phyloP scores from a whole-genome alignment of 768 basidiomycete species.

The Russula earlei region DNA sequence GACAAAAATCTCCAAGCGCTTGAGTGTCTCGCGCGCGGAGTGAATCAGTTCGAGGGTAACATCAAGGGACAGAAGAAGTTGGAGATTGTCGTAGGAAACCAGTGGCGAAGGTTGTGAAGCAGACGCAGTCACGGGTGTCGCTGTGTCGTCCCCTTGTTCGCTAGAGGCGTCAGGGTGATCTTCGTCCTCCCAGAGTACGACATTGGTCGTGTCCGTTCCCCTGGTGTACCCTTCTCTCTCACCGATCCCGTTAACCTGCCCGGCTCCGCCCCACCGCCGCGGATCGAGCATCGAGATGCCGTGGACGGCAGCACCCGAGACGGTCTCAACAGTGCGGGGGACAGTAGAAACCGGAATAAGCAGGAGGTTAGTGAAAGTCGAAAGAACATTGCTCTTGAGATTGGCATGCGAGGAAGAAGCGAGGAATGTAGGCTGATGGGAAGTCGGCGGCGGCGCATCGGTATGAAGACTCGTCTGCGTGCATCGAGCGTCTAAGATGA shows the following conservation, averaged over 20 bases:
- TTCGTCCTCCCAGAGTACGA: constrained; percentile 16
- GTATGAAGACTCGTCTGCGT: constrained; percentile 11
- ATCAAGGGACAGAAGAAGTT: constrained; percentile 87
- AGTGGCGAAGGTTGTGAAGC: constrained; percentile 22
- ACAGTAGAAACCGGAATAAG: constrained; percentile 94
- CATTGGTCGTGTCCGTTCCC: constrained; percentile 13
- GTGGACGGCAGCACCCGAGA: constrained; percentile 69
- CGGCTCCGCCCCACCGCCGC: constrained; percentile 63
- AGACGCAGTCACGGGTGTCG: constrained; percentile 17
- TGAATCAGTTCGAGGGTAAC: constrained; percentile 88
- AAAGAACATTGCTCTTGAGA: constrained; percentile 86
- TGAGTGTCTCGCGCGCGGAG: constrained; percentile 81
- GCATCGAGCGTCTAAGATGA: constrained; percentile 40
- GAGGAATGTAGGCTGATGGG: constrained; percentile 16
- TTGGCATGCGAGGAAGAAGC: constrained; percentile 55
- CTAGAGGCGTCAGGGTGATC: constrained; percentile 6
- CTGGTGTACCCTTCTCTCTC: constrained; percentile 13
- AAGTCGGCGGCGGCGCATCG: not conserved
- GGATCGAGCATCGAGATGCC: constrained; percentile 89
- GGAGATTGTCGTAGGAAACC: constrained; percentile 45
- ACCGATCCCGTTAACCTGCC: constrained; percentile 3
- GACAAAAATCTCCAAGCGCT: constrained; percentile 85
- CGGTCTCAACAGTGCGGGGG: constrained; percentile 57
- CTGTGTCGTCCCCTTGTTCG: constrained; percentile 13
- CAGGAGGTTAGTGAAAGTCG: constrained; percentile 84